phyloP scores from a whole-genome alignment of 768 basidiomycete species.

The Scleroderma citrinum region DNA sequence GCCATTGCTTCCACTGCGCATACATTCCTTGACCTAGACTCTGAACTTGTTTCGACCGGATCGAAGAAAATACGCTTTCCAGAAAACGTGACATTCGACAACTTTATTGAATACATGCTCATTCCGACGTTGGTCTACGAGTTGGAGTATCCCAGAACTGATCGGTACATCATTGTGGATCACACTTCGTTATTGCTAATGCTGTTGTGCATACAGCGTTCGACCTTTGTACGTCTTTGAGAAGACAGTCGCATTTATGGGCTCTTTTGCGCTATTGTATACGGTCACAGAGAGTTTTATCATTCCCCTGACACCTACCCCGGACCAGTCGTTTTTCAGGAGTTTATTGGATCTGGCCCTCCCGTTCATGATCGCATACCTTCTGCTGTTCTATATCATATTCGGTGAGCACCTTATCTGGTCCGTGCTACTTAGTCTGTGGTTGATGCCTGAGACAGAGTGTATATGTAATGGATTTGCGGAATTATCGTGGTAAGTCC shows the following conservation, averaged over 20 bases:
- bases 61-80: slow-evolving; percentile 71
- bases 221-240: slow-evolving; percentile 51
- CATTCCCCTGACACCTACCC: slow-evolving; percentile 68
- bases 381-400: slow-evolving; percentile 81
- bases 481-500: slow-evolving; percentile 75
- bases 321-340: slow-evolving; percentile 65
- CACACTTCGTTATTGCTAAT: slow-evolving; percentile 1
- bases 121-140: slow-evolving; percentile 95
- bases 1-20: slow-evolving; percentile 63
- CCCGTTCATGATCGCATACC: slow-evolving; percentile 91
- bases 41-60: slow-evolving; percentile 71
- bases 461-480: slow-evolving; percentile 97
- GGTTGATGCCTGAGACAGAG: slow-evolving; percentile 39
- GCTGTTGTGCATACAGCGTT: slow-evolving; percentile 14
- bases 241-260: slow-evolving; percentile 81
- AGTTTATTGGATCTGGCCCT: slow-evolving; percentile 81
- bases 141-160: slow-evolving; percentile 91
- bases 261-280: slow-evolving; percentile 91
- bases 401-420: slow-evolving; percentile 45
- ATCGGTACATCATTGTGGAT: slow-evolving; percentile 43
- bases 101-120: slow-evolving; percentile 76
- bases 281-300: slow-evolving; percentile 94
- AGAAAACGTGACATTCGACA: slow-evolving; percentile 71
- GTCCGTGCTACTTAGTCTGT: slow-evolving; percentile 1
- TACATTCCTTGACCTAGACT: slow-evolving; percentile 69